Percentiles rank a stretch among this genome's conserved stretches.
Conservation (phyloP, 441 rosid species). For the Macaranga tanarius region DNA sequence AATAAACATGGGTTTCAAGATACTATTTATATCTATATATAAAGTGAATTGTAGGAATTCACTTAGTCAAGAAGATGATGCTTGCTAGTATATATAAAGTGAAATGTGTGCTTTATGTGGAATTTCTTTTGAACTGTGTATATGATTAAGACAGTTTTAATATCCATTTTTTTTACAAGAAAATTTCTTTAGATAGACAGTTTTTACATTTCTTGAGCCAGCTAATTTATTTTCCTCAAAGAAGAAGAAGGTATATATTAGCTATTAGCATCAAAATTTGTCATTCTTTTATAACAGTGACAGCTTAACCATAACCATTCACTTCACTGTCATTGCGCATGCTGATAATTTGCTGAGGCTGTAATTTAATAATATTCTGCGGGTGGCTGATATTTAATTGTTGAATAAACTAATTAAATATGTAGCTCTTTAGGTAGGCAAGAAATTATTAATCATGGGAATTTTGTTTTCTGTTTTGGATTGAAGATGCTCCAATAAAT, state of each 20-base stretch:
- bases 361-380: not conserved
- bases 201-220: constrained; percentile 22
- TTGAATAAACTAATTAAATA: not conserved
- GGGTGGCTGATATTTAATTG: not conserved
- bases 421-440: not conserved
- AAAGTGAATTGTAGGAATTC: constrained; percentile 4
- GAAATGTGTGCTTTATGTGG: constrained; percentile 9
- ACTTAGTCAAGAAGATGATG: constrained; percentile 14
- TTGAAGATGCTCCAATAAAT: constrained; percentile 3
- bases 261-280: constrained; percentile 30
- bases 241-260: not conserved
- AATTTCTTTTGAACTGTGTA: constrained; percentile 9
- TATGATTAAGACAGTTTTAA: constrained; percentile 27
- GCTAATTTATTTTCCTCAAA: constrained; percentile 9
- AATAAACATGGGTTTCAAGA: not conserved
- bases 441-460: not conserved
- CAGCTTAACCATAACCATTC: constrained; percentile 46
- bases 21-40: not conserved
- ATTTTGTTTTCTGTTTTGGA: not conserved
- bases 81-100: constrained; percentile 8
- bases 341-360: constrained; percentile 19
- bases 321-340: constrained; percentile 26
- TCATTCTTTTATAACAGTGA: constrained; percentile 51
- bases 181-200: constrained; percentile 13
- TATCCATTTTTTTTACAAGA: not conserved